Percentiles rank a stretch among this genome's conserved stretches.
Evolutionary conservation across 371 early-diverging fungal genomes (phyloP).

Genomic region (Mortierella sp.): DNA sequence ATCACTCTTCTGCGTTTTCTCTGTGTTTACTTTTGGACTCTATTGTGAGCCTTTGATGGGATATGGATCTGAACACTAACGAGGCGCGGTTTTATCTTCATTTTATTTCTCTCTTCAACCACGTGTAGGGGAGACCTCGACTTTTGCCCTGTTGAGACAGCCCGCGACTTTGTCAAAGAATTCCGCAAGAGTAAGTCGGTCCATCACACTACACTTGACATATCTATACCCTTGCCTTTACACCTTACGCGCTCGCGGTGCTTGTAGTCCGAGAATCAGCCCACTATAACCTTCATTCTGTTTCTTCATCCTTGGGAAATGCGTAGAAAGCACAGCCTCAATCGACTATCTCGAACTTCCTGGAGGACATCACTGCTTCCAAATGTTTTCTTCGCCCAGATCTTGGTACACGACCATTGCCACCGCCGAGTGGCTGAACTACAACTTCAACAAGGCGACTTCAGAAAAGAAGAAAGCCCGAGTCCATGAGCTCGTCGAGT

Average conservation of each 20-base stretch:
- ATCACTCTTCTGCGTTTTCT: neutral
- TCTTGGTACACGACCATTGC: constrained; percentile 53
- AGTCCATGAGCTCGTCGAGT: constrained; percentile 47
- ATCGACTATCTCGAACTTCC: constrained; percentile 43
- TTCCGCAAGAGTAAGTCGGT: constrained; percentile 33
- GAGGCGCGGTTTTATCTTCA: neutral
- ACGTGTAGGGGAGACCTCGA: constrained; percentile 53
- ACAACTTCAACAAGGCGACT: constrained; percentile 17
- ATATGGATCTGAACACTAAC: neutral
- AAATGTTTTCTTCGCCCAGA: constrained; percentile 49
- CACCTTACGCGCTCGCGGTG: neutral
- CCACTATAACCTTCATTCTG: neutral
- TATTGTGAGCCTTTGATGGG: neutral
- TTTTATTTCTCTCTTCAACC: neutral
- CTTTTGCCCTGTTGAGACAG: constrained; percentile 25
- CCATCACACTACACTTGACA: neutral
- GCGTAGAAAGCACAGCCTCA: constrained; percentile 22
- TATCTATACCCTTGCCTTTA: neutral
- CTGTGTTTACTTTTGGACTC: too few species aligned
- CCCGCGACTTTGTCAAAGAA: constrained; percentile 54
- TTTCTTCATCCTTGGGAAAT: neutral
- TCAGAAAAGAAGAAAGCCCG: constrained; percentile 7
- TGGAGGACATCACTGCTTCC: constrained; percentile 52
- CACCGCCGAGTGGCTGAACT: constrained; percentile 48
- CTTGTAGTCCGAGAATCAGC: too few species aligned